phyloP scores from a whole-genome alignment of 1,284 basidiomycete genomes.

The Tilletia setariae region DNA sequence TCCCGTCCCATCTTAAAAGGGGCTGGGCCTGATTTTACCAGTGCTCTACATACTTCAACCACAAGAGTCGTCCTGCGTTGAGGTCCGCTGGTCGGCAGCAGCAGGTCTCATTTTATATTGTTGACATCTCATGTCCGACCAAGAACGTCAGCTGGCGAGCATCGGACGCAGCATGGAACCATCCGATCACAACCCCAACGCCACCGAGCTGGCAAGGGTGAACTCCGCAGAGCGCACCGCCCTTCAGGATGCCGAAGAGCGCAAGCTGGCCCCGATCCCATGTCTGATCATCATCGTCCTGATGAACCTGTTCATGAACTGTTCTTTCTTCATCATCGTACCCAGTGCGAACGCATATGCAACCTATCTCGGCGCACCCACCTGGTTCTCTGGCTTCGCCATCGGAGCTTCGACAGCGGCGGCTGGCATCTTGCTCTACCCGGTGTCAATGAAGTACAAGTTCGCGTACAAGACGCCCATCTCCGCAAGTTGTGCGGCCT shows the following conservation, averaged over 20 bases:
- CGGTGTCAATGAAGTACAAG: slow-evolving; percentile 28
- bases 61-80: too few species aligned
- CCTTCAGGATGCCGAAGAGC: background rate
- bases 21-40: too few species aligned
- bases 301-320: slow-evolving; percentile 36
- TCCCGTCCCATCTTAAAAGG: too few species aligned
- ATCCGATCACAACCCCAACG: background rate
- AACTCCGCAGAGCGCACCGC: background rate
- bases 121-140: background rate
- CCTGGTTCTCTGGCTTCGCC: slow-evolving; percentile 36
- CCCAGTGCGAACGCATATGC: slow-evolving; percentile 31
- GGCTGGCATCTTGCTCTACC: slow-evolving; percentile 28
- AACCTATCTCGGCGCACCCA: slow-evolving; percentile 31
- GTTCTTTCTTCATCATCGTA: slow-evolving; percentile 41
- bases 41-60: too few species aligned
- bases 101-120: too few species aligned
- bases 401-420: slow-evolving; percentile 31
- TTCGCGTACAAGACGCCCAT: slow-evolving; percentile 28
- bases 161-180: background rate
- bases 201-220: background rate
- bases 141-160: background rate
- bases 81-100: too few species aligned
- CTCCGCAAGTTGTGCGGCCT: slow-evolving; percentile 28
- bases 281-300: slow-evolving; percentile 26
- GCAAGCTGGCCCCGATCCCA: slow-evolving; percentile 23